Percentiles rank a stretch among this genome's conserved stretches.
Conservation (phyloP, 768 basidiomycete species). For the Ephemerocybe angulata region DNA sequence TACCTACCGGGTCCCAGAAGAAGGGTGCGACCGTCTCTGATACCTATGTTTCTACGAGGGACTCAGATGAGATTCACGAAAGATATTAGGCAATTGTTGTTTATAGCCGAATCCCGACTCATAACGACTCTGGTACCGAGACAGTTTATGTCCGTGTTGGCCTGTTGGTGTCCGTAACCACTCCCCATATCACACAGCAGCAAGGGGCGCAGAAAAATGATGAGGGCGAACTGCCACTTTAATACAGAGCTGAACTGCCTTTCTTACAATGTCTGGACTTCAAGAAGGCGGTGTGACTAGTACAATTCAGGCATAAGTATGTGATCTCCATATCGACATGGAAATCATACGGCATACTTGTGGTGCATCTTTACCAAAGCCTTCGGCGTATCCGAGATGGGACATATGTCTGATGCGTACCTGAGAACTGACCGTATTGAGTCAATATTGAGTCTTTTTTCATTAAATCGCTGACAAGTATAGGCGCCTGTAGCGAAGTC, state of each 20-base stretch:
- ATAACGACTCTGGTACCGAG: too few relatives aligned
- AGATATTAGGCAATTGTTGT: too few relatives aligned
- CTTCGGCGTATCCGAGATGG: background rate
- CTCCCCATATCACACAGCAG: too few relatives aligned
- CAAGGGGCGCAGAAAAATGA: too few relatives aligned
- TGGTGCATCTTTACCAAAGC: background rate
- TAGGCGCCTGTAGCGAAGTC: background rate
- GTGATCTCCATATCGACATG: background rate
- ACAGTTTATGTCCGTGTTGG: too few relatives aligned
- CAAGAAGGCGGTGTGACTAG: background rate
- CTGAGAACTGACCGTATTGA: background rate
- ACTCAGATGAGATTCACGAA: constrained; percentile 45
- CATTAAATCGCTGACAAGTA: background rate
- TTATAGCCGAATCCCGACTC: too few relatives aligned
- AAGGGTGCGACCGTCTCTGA: background rate
- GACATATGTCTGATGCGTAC: background rate
- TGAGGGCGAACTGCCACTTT: too few relatives aligned
- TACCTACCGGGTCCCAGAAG: background rate
- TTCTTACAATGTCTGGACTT: background rate
- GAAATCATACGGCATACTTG: background rate
- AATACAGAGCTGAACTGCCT: background rate
- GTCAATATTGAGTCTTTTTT: background rate
- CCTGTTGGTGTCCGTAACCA: too few relatives aligned
- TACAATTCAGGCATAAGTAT: too few relatives aligned
- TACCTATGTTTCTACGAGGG: constrained; percentile 33